Evolutionary conservation across 2,329 filamentous ascomycete species (phyloP).

Genomic region (Diaporthe ilicicola): DNA sequence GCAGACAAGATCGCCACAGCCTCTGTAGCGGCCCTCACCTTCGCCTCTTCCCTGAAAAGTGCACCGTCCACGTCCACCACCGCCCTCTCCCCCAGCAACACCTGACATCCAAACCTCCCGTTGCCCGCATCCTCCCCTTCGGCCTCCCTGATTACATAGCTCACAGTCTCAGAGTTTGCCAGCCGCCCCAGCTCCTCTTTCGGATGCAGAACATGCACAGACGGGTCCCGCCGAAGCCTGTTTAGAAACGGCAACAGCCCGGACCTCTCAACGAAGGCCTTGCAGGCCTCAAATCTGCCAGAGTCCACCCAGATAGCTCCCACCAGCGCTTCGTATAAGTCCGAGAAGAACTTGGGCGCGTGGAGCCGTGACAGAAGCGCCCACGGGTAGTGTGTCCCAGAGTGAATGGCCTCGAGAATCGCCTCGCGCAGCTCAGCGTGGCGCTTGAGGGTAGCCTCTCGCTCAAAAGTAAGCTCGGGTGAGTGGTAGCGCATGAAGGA

Average conservation of each 20-base stretch:
- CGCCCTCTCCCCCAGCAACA: conserved; percentile 57
- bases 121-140: conserved; percentile 34
- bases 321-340: conserved; percentile 82
- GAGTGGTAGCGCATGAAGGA: conserved; percentile 72
- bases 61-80: conserved; percentile 57
- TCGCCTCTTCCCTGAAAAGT: conserved; percentile 59
- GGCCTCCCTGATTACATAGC: conserved; percentile 56
- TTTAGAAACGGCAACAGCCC: conserved; percentile 72
- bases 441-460: conserved; percentile 52
- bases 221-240: conserved; percentile 62
- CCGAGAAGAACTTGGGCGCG: conserved; percentile 81
- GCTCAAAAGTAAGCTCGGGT: conserved; percentile 54
- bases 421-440: conserved; percentile 57
- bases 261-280: conserved; percentile 65
- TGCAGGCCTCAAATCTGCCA: conserved; percentile 68
- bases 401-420: conserved; percentile 60
- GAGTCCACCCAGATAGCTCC: conserved; percentile 88
- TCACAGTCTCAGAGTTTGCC: conserved; percentile 59
- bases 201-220: conserved; percentile 67
- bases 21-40: conserved; percentile 62
- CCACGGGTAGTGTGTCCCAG: conserved; percentile 77
- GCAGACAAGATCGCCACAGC: conserved; percentile 47
- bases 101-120: conserved; percentile 51
- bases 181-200: conserved; percentile 74
- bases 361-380: conserved; percentile 69